A percentile compares a stretch with the other conserved stretches of the same genome.
These are phyloP conservation scores for Jackrogersella multiformis DNA, from an alignment of 495 filamentous ascomycete species.

Conservation along the genomic window DNA sequence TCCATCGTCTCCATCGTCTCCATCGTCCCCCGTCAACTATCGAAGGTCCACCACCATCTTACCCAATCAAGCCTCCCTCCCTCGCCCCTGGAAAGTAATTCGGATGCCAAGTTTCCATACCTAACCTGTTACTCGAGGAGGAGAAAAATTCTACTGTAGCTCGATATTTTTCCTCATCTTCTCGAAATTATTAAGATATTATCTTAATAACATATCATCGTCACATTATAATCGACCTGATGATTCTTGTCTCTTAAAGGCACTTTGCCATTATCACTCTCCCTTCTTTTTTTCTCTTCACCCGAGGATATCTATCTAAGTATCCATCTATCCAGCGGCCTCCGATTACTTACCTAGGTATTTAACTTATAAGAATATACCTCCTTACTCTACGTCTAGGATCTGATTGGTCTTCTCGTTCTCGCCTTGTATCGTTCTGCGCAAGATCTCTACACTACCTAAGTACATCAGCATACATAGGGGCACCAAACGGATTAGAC, in stretches of 20 bases:
- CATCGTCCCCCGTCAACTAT: conserved; percentile 19
- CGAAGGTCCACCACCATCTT: conserved; percentile 21
- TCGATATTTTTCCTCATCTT: conserved; percentile 30
- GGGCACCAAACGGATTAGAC: conserved; percentile 6
- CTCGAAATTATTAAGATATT: conserved; percentile 33
- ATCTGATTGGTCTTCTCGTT: conserved; percentile 33
- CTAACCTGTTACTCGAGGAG: conserved; percentile 3
- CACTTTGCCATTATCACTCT: conserved; percentile 12
- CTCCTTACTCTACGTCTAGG: conserved; percentile 24
- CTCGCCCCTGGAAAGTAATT: conserved; percentile 13
- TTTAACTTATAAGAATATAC: conserved; percentile 26
- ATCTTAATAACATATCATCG: conserved; percentile 29
- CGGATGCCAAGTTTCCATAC: conserved; percentile 41
- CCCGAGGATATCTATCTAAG: conserved; percentile 1
- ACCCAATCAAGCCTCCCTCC: conserved; percentile 15
- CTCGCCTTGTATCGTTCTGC: conserved; percentile 27
- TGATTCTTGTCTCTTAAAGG: conserved; percentile 27
- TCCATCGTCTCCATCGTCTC: background rate
- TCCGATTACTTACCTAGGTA: conserved; percentile 30
- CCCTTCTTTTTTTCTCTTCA: conserved; percentile 7
- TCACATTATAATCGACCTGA: conserved; percentile 22
- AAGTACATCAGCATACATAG: background rate
- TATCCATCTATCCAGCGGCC: conserved; percentile 22
- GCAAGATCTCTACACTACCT: conserved; percentile 30
- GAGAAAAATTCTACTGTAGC: conserved; percentile 25